Conservation (phyloP, 768 basidiomycete species). For the Lyophyllum shimeji region DNA sequence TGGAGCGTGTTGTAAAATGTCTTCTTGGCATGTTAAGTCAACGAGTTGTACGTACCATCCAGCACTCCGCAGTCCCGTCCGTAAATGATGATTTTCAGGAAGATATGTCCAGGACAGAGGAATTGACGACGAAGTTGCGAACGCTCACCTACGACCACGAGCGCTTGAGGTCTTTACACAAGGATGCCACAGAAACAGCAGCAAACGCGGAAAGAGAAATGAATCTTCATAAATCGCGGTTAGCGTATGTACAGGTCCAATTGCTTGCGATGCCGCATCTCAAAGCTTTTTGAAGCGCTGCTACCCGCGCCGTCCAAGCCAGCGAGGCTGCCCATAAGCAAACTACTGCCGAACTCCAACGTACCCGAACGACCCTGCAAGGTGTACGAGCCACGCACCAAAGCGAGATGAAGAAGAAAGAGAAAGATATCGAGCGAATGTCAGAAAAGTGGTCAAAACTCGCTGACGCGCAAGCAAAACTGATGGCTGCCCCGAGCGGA, state of each 20-base stretch:
- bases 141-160: conserved; percentile 83
- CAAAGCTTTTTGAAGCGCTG: conserved; percentile 36
- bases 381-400: conserved; percentile 67
- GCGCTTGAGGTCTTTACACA: conserved; percentile 66
- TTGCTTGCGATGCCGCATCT: background rate
- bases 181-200: conserved; percentile 53
- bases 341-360: conserved; percentile 67
- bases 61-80: background rate
- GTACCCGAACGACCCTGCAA: conserved; percentile 67
- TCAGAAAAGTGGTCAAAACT: conserved; percentile 75
- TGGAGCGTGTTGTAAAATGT: conserved; percentile 67
- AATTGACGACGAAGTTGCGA: conserved; percentile 69
- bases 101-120: conserved; percentile 80
- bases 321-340: conserved; percentile 71
- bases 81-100: conserved; percentile 31
- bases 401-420: conserved; percentile 76
- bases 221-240: conserved; percentile 69
- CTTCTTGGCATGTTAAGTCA: conserved; percentile 75
- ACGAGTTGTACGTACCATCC: conserved; percentile 59
- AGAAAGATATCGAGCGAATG: conserved; percentile 76
- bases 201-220: conserved; percentile 79
- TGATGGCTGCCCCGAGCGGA: conserved; percentile 48
- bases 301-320: conserved; percentile 52
- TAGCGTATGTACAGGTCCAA: conserved; percentile 51
- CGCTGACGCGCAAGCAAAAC: conserved; percentile 64